Evolutionary conservation across 78 protist species (phyloP).

Genomic region (slime mould (Dictyostelium discoideum)): DNA sequence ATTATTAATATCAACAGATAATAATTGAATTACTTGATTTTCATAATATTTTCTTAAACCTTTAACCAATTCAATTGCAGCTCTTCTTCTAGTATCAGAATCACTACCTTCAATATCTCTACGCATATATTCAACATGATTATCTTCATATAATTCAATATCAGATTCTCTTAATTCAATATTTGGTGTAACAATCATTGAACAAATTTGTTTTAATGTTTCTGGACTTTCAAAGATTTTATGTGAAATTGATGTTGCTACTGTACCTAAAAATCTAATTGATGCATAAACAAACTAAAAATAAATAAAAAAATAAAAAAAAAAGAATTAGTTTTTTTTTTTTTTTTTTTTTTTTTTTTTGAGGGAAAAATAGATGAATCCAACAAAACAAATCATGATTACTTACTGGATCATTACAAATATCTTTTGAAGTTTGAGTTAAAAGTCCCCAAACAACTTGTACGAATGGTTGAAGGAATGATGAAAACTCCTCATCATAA

Average conservation of each 20-base stretch:
- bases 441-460: constrained; percentile 75
- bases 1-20: constrained; percentile 54
- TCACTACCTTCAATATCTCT: constrained; percentile 96
- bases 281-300: constrained; percentile 78
- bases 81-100: constrained; percentile 93
- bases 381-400: no score
- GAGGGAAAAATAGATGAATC: no score
- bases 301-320: neutral
- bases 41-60: constrained; percentile 90
- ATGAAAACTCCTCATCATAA: constrained; percentile 88
- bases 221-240: constrained; percentile 75
- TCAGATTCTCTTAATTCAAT: constrained; percentile 88
- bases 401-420: constrained; percentile 63
- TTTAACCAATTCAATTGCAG: constrained; percentile 89
- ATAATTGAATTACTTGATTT: constrained; percentile 20
- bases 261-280: constrained; percentile 89
- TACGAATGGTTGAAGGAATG: constrained; percentile 75
- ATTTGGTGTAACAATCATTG: constrained; percentile 91
- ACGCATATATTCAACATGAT: constrained; percentile 91
- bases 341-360: no score
- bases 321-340: neutral
- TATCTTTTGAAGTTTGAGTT: constrained; percentile 19
- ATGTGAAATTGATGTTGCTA: constrained; percentile 78
- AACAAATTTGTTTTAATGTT: constrained; percentile 84
- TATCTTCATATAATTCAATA: constrained; percentile 92